Evolutionary conservation across 768 basidiomycete species (phyloP).

Genomic region (Lyophyllum semitale): DNA sequence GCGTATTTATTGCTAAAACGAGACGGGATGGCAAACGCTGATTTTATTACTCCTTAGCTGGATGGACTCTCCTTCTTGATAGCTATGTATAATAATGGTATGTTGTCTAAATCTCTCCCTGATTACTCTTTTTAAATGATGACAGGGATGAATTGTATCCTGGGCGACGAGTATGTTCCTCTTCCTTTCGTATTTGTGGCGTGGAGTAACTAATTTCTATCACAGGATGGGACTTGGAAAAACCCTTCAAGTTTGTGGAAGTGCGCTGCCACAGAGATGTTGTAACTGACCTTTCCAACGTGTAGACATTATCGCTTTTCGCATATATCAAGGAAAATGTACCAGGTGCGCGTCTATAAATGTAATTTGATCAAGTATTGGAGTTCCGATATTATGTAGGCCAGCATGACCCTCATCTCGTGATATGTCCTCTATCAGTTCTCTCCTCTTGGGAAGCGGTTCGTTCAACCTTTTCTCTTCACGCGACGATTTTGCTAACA

Average conservation of each 20-base stretch:
- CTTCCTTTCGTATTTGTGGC: background rate
- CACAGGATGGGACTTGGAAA: constrained; percentile 66
- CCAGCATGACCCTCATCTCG: constrained; percentile 60
- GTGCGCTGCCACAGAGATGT: background rate
- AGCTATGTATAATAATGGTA: constrained; percentile 69
- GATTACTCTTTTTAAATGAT: background rate
- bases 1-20: constrained; percentile 10
- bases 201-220: background rate
- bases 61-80: constrained; percentile 67
- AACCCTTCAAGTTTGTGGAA: constrained; percentile 51
- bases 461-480: constrained; percentile 9
- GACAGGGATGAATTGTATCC: constrained; percentile 66
- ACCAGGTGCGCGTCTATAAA: constrained; percentile 27
- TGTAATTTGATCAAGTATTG: background rate
- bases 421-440: constrained; percentile 74
- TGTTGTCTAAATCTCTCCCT: constrained; percentile 3
- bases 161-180: constrained; percentile 63
- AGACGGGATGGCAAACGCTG: background rate
- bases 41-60: constrained; percentile 32
- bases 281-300: background rate
- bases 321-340: constrained; percentile 64
- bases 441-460: constrained; percentile 60
- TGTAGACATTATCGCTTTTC: constrained; percentile 59
- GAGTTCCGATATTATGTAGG: constrained; percentile 22
- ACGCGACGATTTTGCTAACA: background rate